Conservation (phyloP, 2,329 filamentous ascomycete genomes). For the Aschersonia sp. region DNA sequence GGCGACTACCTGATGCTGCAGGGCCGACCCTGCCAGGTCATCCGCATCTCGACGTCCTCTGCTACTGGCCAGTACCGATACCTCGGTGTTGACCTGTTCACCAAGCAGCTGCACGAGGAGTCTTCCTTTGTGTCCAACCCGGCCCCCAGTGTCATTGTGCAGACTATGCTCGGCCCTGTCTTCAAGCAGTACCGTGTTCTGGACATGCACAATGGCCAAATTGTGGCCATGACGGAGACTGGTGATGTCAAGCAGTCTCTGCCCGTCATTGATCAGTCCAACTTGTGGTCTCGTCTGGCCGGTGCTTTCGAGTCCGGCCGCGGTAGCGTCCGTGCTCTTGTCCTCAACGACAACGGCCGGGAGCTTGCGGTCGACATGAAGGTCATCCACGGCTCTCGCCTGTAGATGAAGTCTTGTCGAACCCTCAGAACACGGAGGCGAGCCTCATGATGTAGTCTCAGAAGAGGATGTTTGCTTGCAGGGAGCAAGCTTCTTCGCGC, state of each 20-base stretch:
- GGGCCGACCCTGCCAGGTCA: constrained; percentile 98
- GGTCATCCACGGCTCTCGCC: constrained; percentile 71
- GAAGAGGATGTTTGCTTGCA: no score
- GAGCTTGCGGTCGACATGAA: constrained; percentile 99
- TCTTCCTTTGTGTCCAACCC: constrained; percentile 96
- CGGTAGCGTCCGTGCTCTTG: constrained; percentile 85
- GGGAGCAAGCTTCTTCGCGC: no score
- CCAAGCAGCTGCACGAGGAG: constrained; percentile 98
- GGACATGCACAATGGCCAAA: constrained; percentile 73
- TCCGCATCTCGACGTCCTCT: constrained; percentile 95
- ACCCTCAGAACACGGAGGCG: no score
- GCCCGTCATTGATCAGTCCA: constrained; percentile 87
- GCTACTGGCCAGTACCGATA: constrained; percentile 99
- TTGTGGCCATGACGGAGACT: constrained; percentile 97
- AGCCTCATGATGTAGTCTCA: no score
- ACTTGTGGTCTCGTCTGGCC: constrained; percentile 66
- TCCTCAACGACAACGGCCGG: constrained; percentile 83
- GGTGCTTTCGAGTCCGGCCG: constrained; percentile 82
- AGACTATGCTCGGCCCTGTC: constrained; percentile 98
- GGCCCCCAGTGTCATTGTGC: constrained; percentile 86
- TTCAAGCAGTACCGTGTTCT: constrained; percentile 99
- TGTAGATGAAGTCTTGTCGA: constrained; percentile 27
- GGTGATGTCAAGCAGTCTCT: constrained; percentile 96
- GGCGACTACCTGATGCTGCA: constrained; percentile 98
- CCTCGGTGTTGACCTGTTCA: constrained; percentile 99